Evolutionary conservation across 2,329 filamentous ascomycete genomes (phyloP).

Genomic region (Calonectria leucothoes): DNA sequence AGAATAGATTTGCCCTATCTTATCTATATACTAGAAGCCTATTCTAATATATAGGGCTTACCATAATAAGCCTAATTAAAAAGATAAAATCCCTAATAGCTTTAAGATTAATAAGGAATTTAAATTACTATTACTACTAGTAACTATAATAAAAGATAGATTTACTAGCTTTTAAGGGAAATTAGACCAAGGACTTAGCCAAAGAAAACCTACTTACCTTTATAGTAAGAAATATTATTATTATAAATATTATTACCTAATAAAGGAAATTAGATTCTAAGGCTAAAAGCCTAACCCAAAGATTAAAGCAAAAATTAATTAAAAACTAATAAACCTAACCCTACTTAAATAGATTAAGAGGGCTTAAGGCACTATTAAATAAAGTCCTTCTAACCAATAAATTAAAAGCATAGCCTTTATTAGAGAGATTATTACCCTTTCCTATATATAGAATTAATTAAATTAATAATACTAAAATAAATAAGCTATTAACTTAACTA

Average conservation of each 20-base stretch:
- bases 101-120: no score
- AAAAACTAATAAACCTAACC: not conserved
- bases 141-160: not conserved
- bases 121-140: no score
- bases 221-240: conserved; percentile 8
- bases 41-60: not conserved
- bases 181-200: no score
- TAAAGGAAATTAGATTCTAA: not conserved
- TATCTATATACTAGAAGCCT: not conserved
- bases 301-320: conserved; percentile 4
- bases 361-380: not conserved
- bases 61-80: no score
- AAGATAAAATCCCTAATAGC: no score
- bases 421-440: not conserved
- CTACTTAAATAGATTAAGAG: not conserved
- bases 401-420: conserved; percentile 1
- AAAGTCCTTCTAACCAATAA: not conserved
- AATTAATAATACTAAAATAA: no score
- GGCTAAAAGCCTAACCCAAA: not conserved
- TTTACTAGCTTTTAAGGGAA: no score
- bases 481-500: not conserved
- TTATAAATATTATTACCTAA: not conserved
- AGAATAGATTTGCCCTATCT: not conserved
- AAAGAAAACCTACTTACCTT: not conserved
- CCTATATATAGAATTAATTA: not conserved